Conservation (phyloP, 2,329 filamentous ascomycete genomes). For the Parafenestella ontariensis region DNA sequence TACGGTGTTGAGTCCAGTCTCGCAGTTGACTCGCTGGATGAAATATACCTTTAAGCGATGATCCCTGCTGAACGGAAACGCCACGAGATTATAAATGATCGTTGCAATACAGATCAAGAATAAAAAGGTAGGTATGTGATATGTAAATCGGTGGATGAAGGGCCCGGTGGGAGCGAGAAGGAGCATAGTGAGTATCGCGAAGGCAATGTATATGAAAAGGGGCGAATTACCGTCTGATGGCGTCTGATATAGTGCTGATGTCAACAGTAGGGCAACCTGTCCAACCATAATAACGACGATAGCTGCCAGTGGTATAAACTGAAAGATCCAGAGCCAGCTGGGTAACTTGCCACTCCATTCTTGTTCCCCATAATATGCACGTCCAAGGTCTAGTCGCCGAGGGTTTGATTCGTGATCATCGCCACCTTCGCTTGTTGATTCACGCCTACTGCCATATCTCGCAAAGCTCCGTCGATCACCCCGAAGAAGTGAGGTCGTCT, state of each 20-base stretch:
- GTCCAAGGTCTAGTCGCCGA: constrained; percentile 42
- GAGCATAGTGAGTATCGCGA: constrained; percentile 72
- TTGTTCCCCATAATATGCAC: constrained; percentile 74
- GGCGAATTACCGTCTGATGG: constrained; percentile 80
- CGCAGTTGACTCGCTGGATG: constrained; percentile 79
- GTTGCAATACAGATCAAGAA: constrained; percentile 76
- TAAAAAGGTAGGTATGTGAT: constrained; percentile 80
- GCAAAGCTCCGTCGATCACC: constrained; percentile 63
- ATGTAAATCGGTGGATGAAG: constrained; percentile 85
- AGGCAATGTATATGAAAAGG: constrained; percentile 73
- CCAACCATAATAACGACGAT: constrained; percentile 78
- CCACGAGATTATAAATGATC: constrained; percentile 82
- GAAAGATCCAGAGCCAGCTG: constrained; percentile 85
- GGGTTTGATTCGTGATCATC: constrained; percentile 43
- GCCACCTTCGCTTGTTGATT: constrained; percentile 47
- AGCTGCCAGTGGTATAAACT: constrained; percentile 81
- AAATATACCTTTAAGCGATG: constrained; percentile 89
- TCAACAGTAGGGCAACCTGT: constrained; percentile 76
- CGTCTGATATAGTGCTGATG: constrained; percentile 78
- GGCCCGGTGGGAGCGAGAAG: constrained; percentile 79
- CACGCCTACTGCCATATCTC: constrained; percentile 55
- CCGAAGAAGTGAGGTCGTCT: constrained; percentile 64
- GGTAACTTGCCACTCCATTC: constrained; percentile 82
- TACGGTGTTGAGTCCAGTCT: constrained; percentile 71
- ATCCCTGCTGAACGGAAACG: constrained; percentile 84